A percentile compares a stretch with the other conserved stretches of the same genome.
These are phyloP conservation scores for Sporisorium reilianum DNA, from an alignment of 1,284 basidiomycete species.

Conservation along the genomic window DNA sequence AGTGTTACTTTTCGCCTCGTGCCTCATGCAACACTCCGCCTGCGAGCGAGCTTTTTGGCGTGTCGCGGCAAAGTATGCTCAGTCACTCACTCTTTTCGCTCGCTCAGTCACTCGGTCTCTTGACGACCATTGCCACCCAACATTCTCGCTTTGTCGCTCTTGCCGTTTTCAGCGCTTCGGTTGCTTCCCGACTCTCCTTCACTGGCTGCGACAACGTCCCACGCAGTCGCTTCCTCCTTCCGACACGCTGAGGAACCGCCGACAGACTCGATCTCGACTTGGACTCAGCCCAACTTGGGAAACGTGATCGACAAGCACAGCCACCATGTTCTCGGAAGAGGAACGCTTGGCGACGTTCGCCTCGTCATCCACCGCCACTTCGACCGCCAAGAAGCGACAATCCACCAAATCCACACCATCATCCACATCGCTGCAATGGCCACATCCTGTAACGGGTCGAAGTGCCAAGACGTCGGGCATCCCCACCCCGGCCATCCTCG, in stretches of 20 bases:
- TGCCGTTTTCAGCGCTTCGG: neutral
- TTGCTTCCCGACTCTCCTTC: constrained; percentile 1
- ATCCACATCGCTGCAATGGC: constrained; percentile 37
- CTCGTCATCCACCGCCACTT: constrained; percentile 37
- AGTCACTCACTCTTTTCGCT: neutral
- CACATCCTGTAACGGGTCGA: constrained; percentile 38
- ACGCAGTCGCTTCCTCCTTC: constrained; percentile 1
- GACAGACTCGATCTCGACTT: neutral
- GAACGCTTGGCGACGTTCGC: constrained; percentile 50
- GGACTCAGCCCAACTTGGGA: neutral
- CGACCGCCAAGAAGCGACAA: constrained; percentile 38
- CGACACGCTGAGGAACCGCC: neutral
- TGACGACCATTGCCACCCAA: neutral
- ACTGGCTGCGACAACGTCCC: neutral
- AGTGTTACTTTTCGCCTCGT: constrained; percentile 11
- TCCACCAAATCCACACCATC: constrained; percentile 21
- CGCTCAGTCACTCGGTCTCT: no score
- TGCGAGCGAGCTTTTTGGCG: constrained; percentile 3
- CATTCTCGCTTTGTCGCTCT: neutral
- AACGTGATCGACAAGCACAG: neutral
- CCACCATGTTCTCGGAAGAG: constrained; percentile 40
- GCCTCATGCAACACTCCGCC: neutral
- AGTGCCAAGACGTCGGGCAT: constrained; percentile 38
- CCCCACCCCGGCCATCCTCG: constrained; percentile 58
- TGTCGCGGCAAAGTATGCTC: neutral